Percentiles rank a stretch among this genome's conserved stretches.
Evolutionary conservation across 306 rosid genomes (phyloP).

Genomic region (Nissolia schottii): DNA sequence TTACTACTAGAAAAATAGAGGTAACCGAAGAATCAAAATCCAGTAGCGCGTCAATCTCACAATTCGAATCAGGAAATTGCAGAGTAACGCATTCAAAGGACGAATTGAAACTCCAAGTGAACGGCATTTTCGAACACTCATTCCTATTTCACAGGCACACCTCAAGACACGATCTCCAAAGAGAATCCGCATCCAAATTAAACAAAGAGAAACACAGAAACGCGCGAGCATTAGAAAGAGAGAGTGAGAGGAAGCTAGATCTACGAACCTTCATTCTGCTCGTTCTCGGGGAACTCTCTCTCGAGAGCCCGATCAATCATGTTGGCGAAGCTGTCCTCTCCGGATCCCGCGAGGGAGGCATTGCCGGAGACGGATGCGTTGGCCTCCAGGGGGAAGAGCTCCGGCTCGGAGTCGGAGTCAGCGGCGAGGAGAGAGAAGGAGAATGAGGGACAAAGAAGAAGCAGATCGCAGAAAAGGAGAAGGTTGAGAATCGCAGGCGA

Average conservation of each 20-base stretch:
- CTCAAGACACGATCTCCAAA: not conserved
- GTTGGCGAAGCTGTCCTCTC: conserved; percentile 66
- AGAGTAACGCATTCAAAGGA: not conserved
- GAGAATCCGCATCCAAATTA: not conserved
- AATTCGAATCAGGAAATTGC: not conserved
- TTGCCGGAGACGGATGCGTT: conserved; percentile 49
- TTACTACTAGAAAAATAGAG: not conserved
- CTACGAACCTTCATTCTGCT: conserved; percentile 71
- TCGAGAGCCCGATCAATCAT: conserved; percentile 94
- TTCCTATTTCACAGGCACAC: conserved; percentile 3
- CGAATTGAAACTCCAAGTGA: conserved; percentile 1
- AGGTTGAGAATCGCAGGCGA: conserved; percentile 33
- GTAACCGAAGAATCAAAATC: not conserved
- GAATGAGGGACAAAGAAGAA: conserved; percentile 35
- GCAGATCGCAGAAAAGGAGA: conserved; percentile 36
- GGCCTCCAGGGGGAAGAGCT: conserved; percentile 26
- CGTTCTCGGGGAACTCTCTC: conserved; percentile 84
- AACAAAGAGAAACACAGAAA: not conserved
- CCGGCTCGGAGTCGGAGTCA: conserved; percentile 27
- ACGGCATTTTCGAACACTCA: conserved; percentile 26
- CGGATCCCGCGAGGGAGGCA: conserved; percentile 61
- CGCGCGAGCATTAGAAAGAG: not conserved
- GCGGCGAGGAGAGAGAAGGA: conserved; percentile 39
- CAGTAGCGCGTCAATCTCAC: not conserved
- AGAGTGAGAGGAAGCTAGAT: conserved; percentile 28